phyloP scores from a whole-genome alignment of 2,329 filamentous ascomycete species.

The Verticillium klebahnii region DNA sequence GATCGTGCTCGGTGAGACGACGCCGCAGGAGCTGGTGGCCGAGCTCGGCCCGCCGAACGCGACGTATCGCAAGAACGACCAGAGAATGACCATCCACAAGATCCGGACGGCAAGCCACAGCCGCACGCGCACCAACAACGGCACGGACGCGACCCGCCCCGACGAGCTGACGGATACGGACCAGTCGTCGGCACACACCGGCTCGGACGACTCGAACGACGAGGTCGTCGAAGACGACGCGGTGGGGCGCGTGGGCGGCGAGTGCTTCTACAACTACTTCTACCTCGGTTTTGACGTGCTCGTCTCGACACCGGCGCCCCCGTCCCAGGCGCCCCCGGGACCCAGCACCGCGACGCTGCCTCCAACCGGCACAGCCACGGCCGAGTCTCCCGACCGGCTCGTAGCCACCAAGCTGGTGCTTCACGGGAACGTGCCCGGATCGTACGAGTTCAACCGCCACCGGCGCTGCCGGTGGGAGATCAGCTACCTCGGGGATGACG shows the following conservation, averaged over 20 bases:
- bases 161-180: constrained; percentile 68
- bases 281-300: constrained; percentile 91
- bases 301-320: constrained; percentile 68
- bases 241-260: constrained; percentile 53
- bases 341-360: background rate
- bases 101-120: constrained; percentile 49
- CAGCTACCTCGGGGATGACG: constrained; percentile 45
- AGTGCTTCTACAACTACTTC: constrained; percentile 97
- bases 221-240: constrained; percentile 54
- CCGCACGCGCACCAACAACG: constrained; percentile 39
- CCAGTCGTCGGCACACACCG: constrained; percentile 67
- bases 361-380: constrained; percentile 19
- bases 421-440: constrained; percentile 91
- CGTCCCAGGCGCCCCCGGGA: constrained; percentile 60
- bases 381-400: constrained; percentile 55
- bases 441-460: constrained; percentile 94
- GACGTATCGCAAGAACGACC: constrained; percentile 87
- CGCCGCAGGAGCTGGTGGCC: constrained; percentile 83
- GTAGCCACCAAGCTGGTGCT: constrained; percentile 90
- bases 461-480: constrained; percentile 86
- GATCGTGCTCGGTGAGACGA: constrained; percentile 79
- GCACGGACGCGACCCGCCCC: constrained; percentile 36
- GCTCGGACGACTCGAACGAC: constrained; percentile 64
- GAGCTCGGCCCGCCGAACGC: constrained; percentile 91
- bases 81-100: constrained; percentile 82